Conservation (phyloP, 2,329 filamentous ascomycete genomes). For the Phoma sp. region DNA sequence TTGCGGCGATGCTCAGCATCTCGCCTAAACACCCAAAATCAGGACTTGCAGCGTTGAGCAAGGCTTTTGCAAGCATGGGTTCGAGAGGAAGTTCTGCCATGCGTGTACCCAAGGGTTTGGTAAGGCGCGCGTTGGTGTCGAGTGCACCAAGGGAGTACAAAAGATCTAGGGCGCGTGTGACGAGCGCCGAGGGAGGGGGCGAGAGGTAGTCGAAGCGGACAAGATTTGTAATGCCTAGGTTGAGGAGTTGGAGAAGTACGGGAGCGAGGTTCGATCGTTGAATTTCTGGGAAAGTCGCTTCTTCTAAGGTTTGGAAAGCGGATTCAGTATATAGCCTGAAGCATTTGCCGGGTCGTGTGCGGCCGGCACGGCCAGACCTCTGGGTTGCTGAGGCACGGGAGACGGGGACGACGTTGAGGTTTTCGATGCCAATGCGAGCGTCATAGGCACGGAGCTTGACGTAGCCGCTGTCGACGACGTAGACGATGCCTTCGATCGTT, state of each 20-base stretch:
- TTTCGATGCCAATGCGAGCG: conserved; percentile 84
- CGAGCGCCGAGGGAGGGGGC: conserved; percentile 81
- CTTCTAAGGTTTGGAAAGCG: conserved; percentile 69
- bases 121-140: conserved; percentile 89
- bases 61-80: conserved; percentile 92
- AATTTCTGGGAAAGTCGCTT: conserved; percentile 85
- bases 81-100: conserved; percentile 96
- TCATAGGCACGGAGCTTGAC: conserved; percentile 90
- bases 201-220: conserved; percentile 89
- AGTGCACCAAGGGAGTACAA: conserved; percentile 86
- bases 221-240: conserved; percentile 93
- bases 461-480: conserved; percentile 89
- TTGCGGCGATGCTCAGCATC: conserved; percentile 89
- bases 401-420: conserved; percentile 79
- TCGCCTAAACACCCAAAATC: conserved; percentile 82
- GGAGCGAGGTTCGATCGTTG: conserved; percentile 91
- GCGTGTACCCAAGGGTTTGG: conserved; percentile 81
- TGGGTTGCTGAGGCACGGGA: conserved; percentile 95
- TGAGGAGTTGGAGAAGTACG: conserved; percentile 88
- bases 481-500: conserved; percentile 89
- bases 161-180: conserved; percentile 86
- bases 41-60: conserved; percentile 70
- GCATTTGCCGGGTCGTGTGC: conserved; percentile 91
- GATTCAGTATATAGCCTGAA: conserved; percentile 89
- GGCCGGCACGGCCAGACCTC: conserved; percentile 85